phyloP scores from a whole-genome alignment of 2,329 filamentous ascomycete species.

The Venturia carpophila region DNA sequence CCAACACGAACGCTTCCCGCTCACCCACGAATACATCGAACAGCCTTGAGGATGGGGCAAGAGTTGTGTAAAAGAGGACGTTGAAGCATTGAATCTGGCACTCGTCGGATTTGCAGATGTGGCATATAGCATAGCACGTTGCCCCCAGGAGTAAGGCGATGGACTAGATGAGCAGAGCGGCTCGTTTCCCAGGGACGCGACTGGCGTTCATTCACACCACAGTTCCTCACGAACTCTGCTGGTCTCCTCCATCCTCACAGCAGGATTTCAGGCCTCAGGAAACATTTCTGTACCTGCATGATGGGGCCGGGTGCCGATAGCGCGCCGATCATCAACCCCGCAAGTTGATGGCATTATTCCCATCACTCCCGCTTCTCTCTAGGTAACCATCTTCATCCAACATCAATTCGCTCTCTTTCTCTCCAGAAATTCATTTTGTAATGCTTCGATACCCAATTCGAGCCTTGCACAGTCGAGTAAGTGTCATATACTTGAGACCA shows the following conservation, averaged over 20 bases:
- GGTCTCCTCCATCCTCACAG: too few relatives aligned
- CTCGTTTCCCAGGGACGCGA: not conserved
- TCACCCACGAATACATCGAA: too few relatives aligned
- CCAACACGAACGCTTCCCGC: too few relatives aligned
- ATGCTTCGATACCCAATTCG: not conserved
- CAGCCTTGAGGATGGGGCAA: too few relatives aligned
- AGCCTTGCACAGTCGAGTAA: not conserved
- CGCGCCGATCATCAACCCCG: conserved; percentile 3
- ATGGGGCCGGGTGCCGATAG: not conserved
- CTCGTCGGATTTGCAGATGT: not conserved
- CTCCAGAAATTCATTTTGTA: too few relatives aligned
- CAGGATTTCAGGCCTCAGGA: too few relatives aligned
- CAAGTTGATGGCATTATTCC: conserved; percentile 1
- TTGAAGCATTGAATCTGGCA: not conserved
- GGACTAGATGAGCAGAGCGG: not conserved
- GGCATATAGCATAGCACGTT: not conserved
- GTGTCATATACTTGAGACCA: too few relatives aligned
- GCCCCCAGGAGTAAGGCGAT: not conserved
- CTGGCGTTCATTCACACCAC: not conserved
- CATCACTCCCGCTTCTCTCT: not conserved
- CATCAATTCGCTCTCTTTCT: not conserved
- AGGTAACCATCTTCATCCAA: not conserved
- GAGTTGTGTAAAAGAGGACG: not conserved
- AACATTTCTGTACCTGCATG: not conserved
- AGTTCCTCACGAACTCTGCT: too few relatives aligned